These are phyloP conservation scores for Aspergillus vadensis DNA, from an alignment of 2,329 filamentous ascomycete species.

Conservation along the genomic window DNA sequence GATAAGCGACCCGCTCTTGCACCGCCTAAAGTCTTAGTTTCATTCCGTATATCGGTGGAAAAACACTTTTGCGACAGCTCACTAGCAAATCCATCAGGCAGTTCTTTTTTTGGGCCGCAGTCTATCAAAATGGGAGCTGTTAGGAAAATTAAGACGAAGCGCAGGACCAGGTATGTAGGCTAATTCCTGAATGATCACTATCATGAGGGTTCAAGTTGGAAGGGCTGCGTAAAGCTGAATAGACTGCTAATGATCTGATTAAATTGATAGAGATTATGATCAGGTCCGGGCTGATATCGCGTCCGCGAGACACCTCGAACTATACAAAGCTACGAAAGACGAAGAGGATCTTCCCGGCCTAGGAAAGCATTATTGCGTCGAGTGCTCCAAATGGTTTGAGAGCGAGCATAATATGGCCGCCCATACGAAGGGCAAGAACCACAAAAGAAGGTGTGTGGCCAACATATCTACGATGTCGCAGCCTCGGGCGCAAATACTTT, in stretches of 20 bases:
- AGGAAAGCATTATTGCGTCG: constrained; percentile 82
- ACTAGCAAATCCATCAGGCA: constrained; percentile 4
- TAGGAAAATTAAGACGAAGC: constrained; percentile 71
- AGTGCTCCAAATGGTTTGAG: constrained; percentile 97
- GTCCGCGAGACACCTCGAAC: constrained; percentile 75
- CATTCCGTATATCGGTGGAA: constrained; percentile 42
- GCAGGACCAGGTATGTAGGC: constrained; percentile 62
- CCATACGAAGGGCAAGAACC: constrained; percentile 85
- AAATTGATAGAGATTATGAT: constrained; percentile 75
- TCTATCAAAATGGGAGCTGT: constrained; percentile 64
- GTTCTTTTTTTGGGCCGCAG: constrained; percentile 21
- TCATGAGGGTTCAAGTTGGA: neutral
- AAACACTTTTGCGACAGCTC: constrained; percentile 13
- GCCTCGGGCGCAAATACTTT: constrained; percentile 6
- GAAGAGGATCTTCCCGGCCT: constrained; percentile 85
- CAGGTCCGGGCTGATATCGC: constrained; percentile 83
- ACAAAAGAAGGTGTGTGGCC: constrained; percentile 77
- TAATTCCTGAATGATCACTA: constrained; percentile 11
- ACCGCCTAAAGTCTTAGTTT: constrained; percentile 23
- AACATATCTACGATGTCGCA: neutral
- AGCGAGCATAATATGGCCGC: constrained; percentile 72
- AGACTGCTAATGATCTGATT: neutral
- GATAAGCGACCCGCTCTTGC: constrained; percentile 31
- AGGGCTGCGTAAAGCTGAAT: neutral
- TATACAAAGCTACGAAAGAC: constrained; percentile 76